Evolutionary conservation across 805 yeast species (phyloP).

Genomic region (Blastobotrys parvus): DNA sequence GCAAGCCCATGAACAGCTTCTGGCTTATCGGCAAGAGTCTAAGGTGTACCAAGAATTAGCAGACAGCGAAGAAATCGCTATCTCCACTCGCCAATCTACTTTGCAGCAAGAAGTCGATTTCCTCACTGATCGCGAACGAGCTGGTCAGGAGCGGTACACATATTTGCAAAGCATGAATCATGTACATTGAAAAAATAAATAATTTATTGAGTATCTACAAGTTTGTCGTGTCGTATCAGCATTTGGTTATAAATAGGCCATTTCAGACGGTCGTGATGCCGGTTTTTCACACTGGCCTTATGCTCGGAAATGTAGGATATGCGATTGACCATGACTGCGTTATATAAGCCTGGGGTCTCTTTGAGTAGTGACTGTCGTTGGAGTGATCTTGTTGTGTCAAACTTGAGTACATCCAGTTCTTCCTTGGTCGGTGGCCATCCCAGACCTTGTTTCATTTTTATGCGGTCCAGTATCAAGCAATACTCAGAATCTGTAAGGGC

Average conservation of each 20-base stretch:
- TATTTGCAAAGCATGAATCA: slow-evolving; percentile 9
- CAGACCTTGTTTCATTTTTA: not conserved
- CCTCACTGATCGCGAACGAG: slow-evolving; percentile 19
- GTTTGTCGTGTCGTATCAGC: not conserved
- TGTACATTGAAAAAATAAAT: not conserved
- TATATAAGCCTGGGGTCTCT: not conserved
- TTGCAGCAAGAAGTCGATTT: slow-evolving; percentile 22
- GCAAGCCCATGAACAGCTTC: slow-evolving; percentile 14
- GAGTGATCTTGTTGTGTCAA: not conserved
- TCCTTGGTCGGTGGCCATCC: slow-evolving; percentile 5
- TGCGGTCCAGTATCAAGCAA: not conserved
- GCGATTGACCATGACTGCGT: too few relatives aligned
- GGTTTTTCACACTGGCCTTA: not conserved
- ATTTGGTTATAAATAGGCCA: slow-evolving; percentile 1
- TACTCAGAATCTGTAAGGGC: not conserved
- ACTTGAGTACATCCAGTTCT: slow-evolving; percentile 1
- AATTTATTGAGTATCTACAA: not conserved
- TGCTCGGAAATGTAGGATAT: not conserved
- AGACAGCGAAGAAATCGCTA: slow-evolving; percentile 17
- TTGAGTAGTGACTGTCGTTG: not conserved
- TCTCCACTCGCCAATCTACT: slow-evolving; percentile 10
- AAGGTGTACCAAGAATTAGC: slow-evolving; percentile 13
- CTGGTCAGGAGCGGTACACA: slow-evolving; percentile 18
- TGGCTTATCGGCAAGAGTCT: slow-evolving; percentile 7
- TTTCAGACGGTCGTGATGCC: not conserved